Evolutionary conservation across 805 yeast genomes (phyloP).

Genomic region (Metschnikowia bowlesiae): DNA sequence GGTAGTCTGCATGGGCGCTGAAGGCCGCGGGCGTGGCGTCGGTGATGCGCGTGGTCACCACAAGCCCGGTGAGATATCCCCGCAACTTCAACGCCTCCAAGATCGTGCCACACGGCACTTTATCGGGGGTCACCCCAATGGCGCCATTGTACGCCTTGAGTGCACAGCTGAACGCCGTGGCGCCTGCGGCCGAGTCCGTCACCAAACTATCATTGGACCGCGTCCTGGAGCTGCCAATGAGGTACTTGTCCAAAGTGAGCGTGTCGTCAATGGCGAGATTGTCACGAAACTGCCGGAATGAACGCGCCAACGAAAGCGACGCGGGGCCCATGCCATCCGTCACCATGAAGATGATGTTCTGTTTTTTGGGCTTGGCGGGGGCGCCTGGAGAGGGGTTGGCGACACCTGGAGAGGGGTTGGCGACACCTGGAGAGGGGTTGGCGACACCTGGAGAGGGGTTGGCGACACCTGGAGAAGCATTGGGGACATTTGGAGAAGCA

Average conservation of each 20-base stretch:
- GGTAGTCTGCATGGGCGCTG: slow-evolving; percentile 69
- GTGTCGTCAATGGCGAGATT: slow-evolving; percentile 50
- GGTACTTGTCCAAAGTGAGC: slow-evolving; percentile 58
- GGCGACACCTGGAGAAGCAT: not conserved
- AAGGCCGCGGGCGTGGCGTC: slow-evolving; percentile 96
- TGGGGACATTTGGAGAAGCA: not conserved
- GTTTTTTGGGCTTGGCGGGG: slow-evolving; percentile 33
- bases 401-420: not conserved
- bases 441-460: not conserved
- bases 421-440: no score
- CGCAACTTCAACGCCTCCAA: slow-evolving; percentile 80
- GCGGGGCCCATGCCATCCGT: slow-evolving; percentile 97
- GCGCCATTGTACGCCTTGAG: slow-evolving; percentile 86
- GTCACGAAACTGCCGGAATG: slow-evolving; percentile 62
- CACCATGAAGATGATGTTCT: slow-evolving; percentile 80
- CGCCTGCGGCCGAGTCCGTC: slow-evolving; percentile 97
- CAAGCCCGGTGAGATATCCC: slow-evolving; percentile 83
- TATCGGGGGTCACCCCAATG: slow-evolving; percentile 71
- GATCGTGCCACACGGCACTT: slow-evolving; percentile 80
- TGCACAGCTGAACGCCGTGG: slow-evolving; percentile 88
- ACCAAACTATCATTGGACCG: slow-evolving; percentile 70
- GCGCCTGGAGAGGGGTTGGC: not conserved
- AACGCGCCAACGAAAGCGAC: slow-evolving; percentile 72
- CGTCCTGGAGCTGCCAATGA: slow-evolving; percentile 83
- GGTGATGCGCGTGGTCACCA: slow-evolving; percentile 86